Percentiles rank a stretch among this genome's conserved stretches.
phyloP scores from a whole-genome alignment of 164 flowering plant genomes.

The Aristolochia fimbriata region DNA sequence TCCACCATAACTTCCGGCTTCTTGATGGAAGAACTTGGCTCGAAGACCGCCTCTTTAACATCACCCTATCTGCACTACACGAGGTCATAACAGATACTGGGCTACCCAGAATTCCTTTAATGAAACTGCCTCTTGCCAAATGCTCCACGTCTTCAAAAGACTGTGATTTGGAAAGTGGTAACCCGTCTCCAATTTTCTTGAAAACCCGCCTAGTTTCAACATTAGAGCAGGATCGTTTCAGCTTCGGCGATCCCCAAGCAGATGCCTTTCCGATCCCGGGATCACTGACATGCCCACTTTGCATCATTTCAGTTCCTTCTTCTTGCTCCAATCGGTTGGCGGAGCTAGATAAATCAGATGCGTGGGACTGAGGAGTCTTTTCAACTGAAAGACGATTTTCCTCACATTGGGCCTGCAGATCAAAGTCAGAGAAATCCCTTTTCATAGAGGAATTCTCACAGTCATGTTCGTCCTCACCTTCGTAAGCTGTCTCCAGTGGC shows the following conservation, averaged over 20 bases:
- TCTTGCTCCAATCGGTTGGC: slow-evolving; percentile 13
- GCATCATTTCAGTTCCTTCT: slow-evolving; percentile 24
- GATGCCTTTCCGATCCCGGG: slow-evolving; percentile 53
- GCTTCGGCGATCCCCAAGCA: slow-evolving; percentile 59
- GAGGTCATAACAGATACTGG: slow-evolving; percentile 42
- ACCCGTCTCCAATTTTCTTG: slow-evolving; percentile 22
- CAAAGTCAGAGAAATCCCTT: slow-evolving; percentile 46
- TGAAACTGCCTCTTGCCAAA: slow-evolving; percentile 17
- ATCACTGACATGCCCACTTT: slow-evolving; percentile 78
- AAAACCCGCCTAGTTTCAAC: slow-evolving; percentile 42
- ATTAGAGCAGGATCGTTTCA: slow-evolving; percentile 77
- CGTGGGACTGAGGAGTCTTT: slow-evolving; percentile 4
- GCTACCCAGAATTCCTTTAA: slow-evolving; percentile 28
- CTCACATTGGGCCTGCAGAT: slow-evolving; percentile 33
- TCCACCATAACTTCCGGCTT: slow-evolving; percentile 86
- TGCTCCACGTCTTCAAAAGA: slow-evolving; percentile 46
- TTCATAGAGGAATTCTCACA: slow-evolving; percentile 30
- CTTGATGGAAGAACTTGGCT: slow-evolving; percentile 83
- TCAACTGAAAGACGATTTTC: slow-evolving; percentile 7
- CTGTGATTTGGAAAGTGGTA: slow-evolving; percentile 40
- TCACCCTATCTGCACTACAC: slow-evolving; percentile 78
- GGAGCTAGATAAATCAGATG: slow-evolving; percentile 9
- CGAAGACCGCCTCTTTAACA: slow-evolving; percentile 80
- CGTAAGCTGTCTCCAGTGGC: slow-evolving; percentile 49
- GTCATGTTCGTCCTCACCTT: slow-evolving; percentile 81